Evolutionary conservation across 2,329 filamentous ascomycete genomes (phyloP).

Genomic region (Pseudopyricularia javanii): DNA sequence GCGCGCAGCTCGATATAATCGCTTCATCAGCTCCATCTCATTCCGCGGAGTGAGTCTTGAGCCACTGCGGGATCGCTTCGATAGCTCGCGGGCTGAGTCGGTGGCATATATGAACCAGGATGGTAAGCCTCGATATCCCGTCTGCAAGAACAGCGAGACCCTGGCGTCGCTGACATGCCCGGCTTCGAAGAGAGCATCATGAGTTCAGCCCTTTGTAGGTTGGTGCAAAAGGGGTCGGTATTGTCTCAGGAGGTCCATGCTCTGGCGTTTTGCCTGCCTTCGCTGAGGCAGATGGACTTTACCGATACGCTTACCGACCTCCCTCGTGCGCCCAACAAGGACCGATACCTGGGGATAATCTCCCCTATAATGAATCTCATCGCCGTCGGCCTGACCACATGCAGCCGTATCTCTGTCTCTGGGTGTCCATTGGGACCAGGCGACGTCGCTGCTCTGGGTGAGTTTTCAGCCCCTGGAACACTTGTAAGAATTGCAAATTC

Average conservation of each 20-base stretch:
- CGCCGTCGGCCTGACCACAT: constrained; percentile 27
- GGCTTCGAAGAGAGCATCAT: constrained; percentile 28
- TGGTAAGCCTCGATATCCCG: constrained; percentile 20
- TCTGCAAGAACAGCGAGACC: background rate
- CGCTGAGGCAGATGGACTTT: constrained; percentile 40
- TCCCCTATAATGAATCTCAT: constrained; percentile 33
- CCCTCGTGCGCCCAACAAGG: background rate
- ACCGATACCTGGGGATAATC: constrained; percentile 15
- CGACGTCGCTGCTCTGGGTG: constrained; percentile 38
- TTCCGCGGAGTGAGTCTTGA: constrained; percentile 39
- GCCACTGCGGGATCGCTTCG: constrained; percentile 23
- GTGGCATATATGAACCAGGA: constrained; percentile 40
- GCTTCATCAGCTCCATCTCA: constrained; percentile 46
- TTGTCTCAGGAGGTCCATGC: constrained; percentile 45
- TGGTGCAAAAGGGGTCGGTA: constrained; percentile 34
- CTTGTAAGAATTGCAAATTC: background rate
- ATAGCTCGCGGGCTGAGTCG: constrained; percentile 30
- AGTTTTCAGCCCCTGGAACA: background rate
- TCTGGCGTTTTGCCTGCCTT: constrained; percentile 41
- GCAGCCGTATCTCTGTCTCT: constrained; percentile 37
- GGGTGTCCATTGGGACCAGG: constrained; percentile 32
- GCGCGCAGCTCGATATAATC: constrained; percentile 44
- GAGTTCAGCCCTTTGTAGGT: constrained; percentile 32
- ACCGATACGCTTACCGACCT: constrained; percentile 22
- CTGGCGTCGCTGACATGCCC: constrained; percentile 9